Evolutionary conservation across 2,329 filamentous ascomycete species (phyloP).

Genomic region (Apiospora aurea): DNA sequence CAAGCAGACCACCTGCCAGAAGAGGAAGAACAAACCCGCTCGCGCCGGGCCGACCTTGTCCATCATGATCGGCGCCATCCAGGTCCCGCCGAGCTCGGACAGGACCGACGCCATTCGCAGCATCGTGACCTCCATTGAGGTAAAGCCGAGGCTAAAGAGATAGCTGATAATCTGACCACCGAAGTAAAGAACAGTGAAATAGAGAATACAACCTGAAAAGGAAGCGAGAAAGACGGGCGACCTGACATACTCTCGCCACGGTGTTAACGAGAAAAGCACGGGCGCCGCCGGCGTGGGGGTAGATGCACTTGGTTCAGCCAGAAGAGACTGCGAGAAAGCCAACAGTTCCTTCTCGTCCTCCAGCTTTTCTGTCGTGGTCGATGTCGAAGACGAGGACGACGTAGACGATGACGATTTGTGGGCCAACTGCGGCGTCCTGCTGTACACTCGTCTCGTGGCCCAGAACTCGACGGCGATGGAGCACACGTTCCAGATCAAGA

Average conservation of each 20-base stretch:
- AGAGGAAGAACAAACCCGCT: constrained; percentile 20
- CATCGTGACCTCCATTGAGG: constrained; percentile 17
- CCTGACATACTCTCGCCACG: constrained; percentile 19
- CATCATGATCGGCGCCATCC: constrained; percentile 8
- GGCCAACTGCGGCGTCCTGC: neutral
- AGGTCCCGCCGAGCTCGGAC: constrained; percentile 8
- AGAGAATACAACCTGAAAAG: constrained; percentile 21
- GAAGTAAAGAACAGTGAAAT: constrained; percentile 18
- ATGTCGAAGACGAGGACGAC: neutral
- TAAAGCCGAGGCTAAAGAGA: constrained; percentile 18
- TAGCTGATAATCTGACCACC: constrained; percentile 16
- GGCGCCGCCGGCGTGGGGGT: neutral
- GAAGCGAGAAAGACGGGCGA: constrained; percentile 18
- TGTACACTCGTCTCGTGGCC: constrained; percentile 6
- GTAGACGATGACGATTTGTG: neutral
- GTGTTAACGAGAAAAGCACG: neutral
- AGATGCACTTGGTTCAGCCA: neutral
- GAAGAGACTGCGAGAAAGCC: neutral
- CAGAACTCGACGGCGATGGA: constrained; percentile 5
- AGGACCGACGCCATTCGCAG: constrained; percentile 4
- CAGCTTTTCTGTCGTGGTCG: neutral
- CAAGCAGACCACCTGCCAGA: neutral
- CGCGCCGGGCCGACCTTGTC: constrained; percentile 17
- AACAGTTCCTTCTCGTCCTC: neutral
- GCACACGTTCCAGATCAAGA: neutral